Conservation (phyloP, 2,329 filamentous ascomycete species). For the Cladosporium sp. region DNA sequence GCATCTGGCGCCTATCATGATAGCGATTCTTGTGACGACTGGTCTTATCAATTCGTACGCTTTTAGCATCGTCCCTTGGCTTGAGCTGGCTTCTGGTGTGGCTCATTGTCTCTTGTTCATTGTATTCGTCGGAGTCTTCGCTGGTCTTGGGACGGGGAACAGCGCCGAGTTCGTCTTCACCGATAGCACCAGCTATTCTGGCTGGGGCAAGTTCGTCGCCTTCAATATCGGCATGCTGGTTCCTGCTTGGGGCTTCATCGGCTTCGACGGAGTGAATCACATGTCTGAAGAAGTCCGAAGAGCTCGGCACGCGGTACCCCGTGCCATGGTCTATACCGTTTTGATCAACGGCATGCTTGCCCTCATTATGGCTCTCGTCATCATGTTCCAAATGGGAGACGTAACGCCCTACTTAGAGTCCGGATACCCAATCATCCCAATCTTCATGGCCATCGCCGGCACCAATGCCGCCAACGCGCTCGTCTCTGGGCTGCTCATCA, state of each 20-base stretch:
- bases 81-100: slow-evolving; percentile 21
- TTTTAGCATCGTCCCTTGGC: slow-evolving; percentile 38
- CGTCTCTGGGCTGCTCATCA: slow-evolving; percentile 21
- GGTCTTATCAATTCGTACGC: slow-evolving; percentile 36
- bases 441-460: slow-evolving; percentile 17
- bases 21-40: slow-evolving; percentile 36
- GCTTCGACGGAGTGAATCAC: slow-evolving; percentile 18
- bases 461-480: slow-evolving; percentile 17
- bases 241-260: slow-evolving; percentile 17
- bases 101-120: slow-evolving; percentile 21
- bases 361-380: slow-evolving; percentile 42
- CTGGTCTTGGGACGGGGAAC: slow-evolving; percentile 17
- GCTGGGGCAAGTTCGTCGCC: slow-evolving; percentile 14
- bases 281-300: slow-evolving; percentile 49
- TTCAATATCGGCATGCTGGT: slow-evolving; percentile 17
- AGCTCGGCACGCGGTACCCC: slow-evolving; percentile 17
- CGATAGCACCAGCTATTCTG: slow-evolving; percentile 12
- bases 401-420: slow-evolving; percentile 24
- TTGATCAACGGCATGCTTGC: slow-evolving; percentile 41
- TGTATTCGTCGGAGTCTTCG: slow-evolving; percentile 20
- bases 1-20: slow-evolving; percentile 42
- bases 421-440: slow-evolving; percentile 20
- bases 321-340: slow-evolving; percentile 44
- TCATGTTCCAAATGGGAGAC: slow-evolving; percentile 42
- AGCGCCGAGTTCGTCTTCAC: slow-evolving; percentile 19